Evolutionary conservation across 164 flowering plant species (phyloP), one percentile per base, ranked within the genome.

Genomic region (Nelumbo lutea): DNA sequence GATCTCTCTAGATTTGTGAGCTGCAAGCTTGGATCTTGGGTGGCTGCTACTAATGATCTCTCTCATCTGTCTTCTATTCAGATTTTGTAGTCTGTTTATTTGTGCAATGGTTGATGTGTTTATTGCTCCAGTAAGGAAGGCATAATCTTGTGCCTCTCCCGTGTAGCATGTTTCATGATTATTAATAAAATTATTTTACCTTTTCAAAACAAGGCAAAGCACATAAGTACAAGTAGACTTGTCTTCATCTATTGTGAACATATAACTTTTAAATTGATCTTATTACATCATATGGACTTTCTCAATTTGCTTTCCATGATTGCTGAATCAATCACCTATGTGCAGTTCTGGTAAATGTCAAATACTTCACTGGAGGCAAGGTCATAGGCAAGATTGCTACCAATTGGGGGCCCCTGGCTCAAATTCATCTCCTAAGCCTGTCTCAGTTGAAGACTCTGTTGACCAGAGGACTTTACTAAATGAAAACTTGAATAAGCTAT

Each of bases 291-390:
- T 51, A 5, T 59, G 58, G 60, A 11, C 46, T 53, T 58, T 63
- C 51, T 52, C 43, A 5, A 7, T 46, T 42, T 56, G 56, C 64
- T 27, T 68, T 68, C 9, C 1, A 40, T 8, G 65, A n/a, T 59
- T 51, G 27, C 53, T 55, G 11, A 66, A 42, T 9, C 67, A 2
- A 47, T 65, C n/a, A 39, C 46, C 60, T 44, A 51, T 70, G 39
- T 80, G 76, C 86, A 91, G 97, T 77, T 91, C 97, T 70, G 97
- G 97, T 42, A 90, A 81, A 77, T 92, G 97, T 73, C 97, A 92
- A 67, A 92, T 92, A 68, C 69, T 86, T 69, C 97, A 92, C 70
- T 92, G 97, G 97, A 86, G 97, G 83, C 85, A 83, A 75, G 86
- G 79, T 66, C 97, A 92, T 79, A 90, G 80, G 83, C 78, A 80